Evolutionary conservation across 805 yeast genomes (phyloP).

Genomic region (Cyberlindnera galapagoensis): DNA sequence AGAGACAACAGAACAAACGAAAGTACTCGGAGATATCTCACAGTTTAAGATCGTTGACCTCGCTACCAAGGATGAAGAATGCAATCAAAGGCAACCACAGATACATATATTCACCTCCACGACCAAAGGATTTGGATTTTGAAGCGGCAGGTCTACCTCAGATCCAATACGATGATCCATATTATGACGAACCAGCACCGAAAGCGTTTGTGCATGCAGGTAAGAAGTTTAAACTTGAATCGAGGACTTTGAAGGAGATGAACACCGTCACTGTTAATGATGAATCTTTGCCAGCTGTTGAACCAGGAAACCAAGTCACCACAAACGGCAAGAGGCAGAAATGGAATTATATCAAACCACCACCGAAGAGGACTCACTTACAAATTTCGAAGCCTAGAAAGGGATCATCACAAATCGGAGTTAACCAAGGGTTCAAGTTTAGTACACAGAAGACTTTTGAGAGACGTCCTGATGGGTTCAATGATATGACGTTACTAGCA

Average conservation of each 20-base stretch:
- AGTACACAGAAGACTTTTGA: slow-evolving; percentile 27
- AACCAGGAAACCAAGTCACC: neutral
- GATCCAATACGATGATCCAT: slow-evolving; percentile 56
- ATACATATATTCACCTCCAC: slow-evolving; percentile 7
- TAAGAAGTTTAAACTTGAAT: slow-evolving; percentile 43
- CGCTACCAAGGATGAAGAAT: no score
- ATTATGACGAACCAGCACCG: slow-evolving; percentile 44
- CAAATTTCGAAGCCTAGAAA: slow-evolving; percentile 2
- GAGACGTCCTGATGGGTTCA: slow-evolving; percentile 35
- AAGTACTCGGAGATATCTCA: neutral
- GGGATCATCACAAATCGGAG: slow-evolving; percentile 45
- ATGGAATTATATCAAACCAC: slow-evolving; percentile 41
- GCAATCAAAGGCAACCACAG: slow-evolving; percentile 1
- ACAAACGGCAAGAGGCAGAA: slow-evolving; percentile 5
- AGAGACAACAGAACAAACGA: neutral
- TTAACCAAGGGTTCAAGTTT: slow-evolving; percentile 35
- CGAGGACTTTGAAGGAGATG: slow-evolving; percentile 30
- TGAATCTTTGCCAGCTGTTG: slow-evolving; percentile 6
- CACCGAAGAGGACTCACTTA: slow-evolving; percentile 44
- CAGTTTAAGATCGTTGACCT: neutral
- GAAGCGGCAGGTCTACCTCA: slow-evolving; percentile 42
- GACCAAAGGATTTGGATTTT: slow-evolving; percentile 31
- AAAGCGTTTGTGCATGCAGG: slow-evolving; percentile 64
- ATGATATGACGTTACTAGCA: slow-evolving; percentile 48
- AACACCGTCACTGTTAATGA: slow-evolving; percentile 23